phyloP scores from a whole-genome alignment of 1,284 basidiomycete species.

The Coniophora puteana region DNA sequence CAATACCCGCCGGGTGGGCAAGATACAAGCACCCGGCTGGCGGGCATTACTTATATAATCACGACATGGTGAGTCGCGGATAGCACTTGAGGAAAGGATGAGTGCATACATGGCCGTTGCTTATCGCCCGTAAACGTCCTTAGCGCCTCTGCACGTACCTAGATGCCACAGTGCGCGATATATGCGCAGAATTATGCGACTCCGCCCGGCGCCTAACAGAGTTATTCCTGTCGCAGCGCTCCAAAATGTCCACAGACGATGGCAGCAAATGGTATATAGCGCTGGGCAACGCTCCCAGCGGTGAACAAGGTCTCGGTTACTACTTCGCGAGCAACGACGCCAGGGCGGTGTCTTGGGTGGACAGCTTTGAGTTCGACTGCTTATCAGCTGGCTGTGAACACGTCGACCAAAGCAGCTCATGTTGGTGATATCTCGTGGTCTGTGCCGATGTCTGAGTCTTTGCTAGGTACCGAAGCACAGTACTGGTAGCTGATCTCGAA shows the following conservation, averaged over 20 bases:
- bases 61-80: constrained; percentile 19
- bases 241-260: too few relatives aligned
- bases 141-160: constrained; percentile 19
- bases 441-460: too few relatives aligned
- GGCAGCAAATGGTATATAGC: too few relatives aligned
- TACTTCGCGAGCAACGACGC: constrained; percentile 26
- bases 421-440: constrained; percentile 11
- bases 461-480: constrained; percentile 23
- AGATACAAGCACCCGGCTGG: constrained; percentile 23
- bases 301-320: constrained; percentile 11
- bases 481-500: constrained; percentile 26
- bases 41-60: constrained; percentile 24
- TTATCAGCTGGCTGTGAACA: constrained; percentile 18
- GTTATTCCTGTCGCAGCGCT: too few relatives aligned
- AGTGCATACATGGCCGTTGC: not conserved
- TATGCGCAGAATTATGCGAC: too few relatives aligned
- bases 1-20: constrained; percentile 20
- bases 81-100: not conserved
- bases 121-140: too few relatives aligned
- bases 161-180: constrained; percentile 2
- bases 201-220: too few relatives aligned
- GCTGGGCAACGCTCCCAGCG: constrained; percentile 11
- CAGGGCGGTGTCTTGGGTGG: constrained; percentile 25
- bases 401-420: not conserved
- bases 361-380: constrained; percentile 18